Evolutionary conservation across 129 eudicot species (phyloP), one percentile per base, ranked within the genome.

Genomic region (Deinandra increscens): DNA sequence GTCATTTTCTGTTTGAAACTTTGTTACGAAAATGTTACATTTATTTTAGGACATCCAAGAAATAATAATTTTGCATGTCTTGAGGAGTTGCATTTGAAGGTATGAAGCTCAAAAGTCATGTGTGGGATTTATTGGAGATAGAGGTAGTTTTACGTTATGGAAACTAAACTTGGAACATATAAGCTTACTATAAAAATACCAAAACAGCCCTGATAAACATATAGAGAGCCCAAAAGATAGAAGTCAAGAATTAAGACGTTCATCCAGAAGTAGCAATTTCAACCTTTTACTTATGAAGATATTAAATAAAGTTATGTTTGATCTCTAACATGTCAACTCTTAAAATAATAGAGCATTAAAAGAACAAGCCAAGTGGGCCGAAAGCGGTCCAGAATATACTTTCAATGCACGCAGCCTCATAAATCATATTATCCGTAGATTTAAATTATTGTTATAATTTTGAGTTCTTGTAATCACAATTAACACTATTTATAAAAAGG

Each of bases 171-270:
- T 26, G 31, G 31, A 26, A 26, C 31, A 26, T 26, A 68, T 31
- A 49, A 45, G 7, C 14, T 17, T 48, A 49, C 3, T 17, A 34
- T 33, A 50, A 7, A n/a, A 49, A 49, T 45, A 44, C 59, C 46
- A 0, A 15, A 64, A 5, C 22, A 51, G 64, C 58, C 58, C 60
- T 71, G 20, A 20, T 31, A 71, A 59, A 29, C 37, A 44, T 44
- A 31, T 29, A 26, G 43, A 58, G 59, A 41, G 44, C 44, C 65
- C 42, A 60, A 60, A 61, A 45, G 50, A 45, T 36, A 45, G 33
- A 59, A 18, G 42, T 7, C 69, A 42, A 14, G 15, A 22, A 22
- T 5, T 2, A 10, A 53, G 31, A 22, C 33, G 5, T 8, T 51
- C 59, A 51, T 3, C 26, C 29, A 51, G 59, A 9, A 18, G 59